Conservation (phyloP, 1,284 basidiomycete genomes). For the Takashimella koratensis region DNA sequence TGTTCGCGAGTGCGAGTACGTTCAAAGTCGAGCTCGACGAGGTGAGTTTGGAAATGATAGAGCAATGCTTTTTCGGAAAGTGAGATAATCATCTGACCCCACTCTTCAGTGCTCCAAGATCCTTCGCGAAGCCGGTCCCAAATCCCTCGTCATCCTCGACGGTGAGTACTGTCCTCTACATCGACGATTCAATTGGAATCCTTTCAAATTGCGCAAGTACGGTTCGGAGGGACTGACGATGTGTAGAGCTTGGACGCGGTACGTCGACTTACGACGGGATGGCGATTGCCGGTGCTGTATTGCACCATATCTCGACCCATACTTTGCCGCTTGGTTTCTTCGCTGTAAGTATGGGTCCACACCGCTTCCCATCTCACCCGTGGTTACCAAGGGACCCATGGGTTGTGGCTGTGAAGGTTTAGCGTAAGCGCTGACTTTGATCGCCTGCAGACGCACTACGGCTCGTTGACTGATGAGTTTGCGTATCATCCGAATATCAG, state of each 20-base stretch:
- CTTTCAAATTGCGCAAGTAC: too few species aligned
- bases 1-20: constrained; percentile 90
- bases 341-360: constrained; percentile 36
- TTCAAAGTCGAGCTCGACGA: constrained; percentile 97
- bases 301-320: constrained; percentile 87
- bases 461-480: constrained; percentile 50
- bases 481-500: constrained; percentile 87
- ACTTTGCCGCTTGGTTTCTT: constrained; percentile 69
- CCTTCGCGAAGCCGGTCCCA: constrained; percentile 81
- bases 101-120: constrained; percentile 69
- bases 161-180: constrained; percentile 55
- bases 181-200: too few species aligned
- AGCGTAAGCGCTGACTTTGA: not conserved
- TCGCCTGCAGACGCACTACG: constrained; percentile 46
- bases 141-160: constrained; percentile 89
- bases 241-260: constrained; percentile 72
- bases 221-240: too few species aligned
- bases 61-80: too few species aligned
- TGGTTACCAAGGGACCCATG: too few species aligned
- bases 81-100: not conserved
- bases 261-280: constrained; percentile 71
- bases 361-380: too few species aligned
- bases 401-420: too few species aligned
- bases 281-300: constrained; percentile 91
- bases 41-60: constrained; percentile 51